These are phyloP conservation scores for Corynespora cassiicola DNA, from an alignment of 2,329 filamentous ascomycete genomes.

Conservation along the genomic window DNA sequence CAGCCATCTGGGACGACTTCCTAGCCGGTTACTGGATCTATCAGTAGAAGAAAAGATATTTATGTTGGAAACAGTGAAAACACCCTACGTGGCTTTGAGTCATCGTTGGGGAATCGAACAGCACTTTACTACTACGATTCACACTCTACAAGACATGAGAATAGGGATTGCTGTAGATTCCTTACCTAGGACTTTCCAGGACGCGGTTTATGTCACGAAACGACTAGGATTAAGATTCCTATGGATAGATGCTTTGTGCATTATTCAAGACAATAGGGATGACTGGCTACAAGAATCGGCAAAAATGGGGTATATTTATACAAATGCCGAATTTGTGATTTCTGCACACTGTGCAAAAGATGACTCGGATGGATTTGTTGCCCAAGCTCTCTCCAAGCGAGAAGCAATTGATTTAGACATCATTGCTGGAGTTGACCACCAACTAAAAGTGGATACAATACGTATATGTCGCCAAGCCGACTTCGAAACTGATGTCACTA, in stretches of 20 bases:
- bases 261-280: slow-evolving; percentile 8
- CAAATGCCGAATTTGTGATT: slow-evolving; percentile 1
- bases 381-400: slow-evolving; percentile 2
- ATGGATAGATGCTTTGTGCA: slow-evolving; percentile 10
- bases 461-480: not conserved
- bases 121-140: not conserved
- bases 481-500: slow-evolving; percentile 5
- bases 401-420: not conserved
- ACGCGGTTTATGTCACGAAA: slow-evolving; percentile 1
- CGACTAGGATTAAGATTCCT: slow-evolving; percentile 3
- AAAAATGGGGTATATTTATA: slow-evolving; percentile 6
- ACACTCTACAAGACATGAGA: not conserved
- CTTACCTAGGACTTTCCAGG: slow-evolving; percentile 1
- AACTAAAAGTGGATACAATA: too few relatives aligned
- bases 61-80: too few relatives aligned
- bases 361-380: slow-evolving; percentile 8
- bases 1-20: too few relatives aligned
- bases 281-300: slow-evolving; percentile 4
- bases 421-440: not conserved
- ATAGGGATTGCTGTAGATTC: not conserved
- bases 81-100: slow-evolving; percentile 1
- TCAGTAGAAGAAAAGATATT: too few relatives aligned
- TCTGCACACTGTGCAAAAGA: slow-evolving; percentile 7
- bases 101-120: slow-evolving; percentile 1
- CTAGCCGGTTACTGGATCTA: too few relatives aligned